phyloP scores from a whole-genome alignment of 208 protist species.

The Trypanosomatidae sp. region DNA sequence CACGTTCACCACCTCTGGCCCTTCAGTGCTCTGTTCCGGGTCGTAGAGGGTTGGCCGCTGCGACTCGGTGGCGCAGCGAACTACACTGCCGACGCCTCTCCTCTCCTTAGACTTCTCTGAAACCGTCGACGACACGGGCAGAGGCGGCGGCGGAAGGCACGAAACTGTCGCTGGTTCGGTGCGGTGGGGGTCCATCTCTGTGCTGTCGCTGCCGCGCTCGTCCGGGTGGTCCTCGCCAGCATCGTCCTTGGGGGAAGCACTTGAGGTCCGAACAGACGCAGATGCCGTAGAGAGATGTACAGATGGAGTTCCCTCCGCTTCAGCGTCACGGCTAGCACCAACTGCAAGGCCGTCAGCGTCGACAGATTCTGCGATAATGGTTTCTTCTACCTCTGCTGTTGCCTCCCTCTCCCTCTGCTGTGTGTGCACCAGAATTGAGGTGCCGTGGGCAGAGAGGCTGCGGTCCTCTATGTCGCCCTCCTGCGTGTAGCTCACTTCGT shows the following conservation, averaged over 20 bases:
- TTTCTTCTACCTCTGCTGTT: not conserved
- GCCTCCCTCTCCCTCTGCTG: not conserved
- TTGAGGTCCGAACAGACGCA: conserved; percentile 1
- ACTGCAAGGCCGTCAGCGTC: not conserved
- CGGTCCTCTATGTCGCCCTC: conserved; percentile 19
- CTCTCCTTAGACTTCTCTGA: not conserved
- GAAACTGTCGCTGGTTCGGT: conserved; percentile 8
- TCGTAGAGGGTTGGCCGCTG: conserved; percentile 4
- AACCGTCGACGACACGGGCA: not conserved
- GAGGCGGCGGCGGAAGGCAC: conserved; percentile 11
- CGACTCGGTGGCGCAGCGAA: not conserved
- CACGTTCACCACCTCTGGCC: conserved; percentile 1
- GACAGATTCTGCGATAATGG: not conserved
- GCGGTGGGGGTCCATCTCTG: conserved; percentile 1
- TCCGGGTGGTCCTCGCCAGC: not conserved
- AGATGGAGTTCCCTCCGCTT: conserved; percentile 5
- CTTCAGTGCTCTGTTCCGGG: not conserved
- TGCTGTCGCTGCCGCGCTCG: not conserved
- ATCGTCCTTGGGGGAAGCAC: conserved; percentile 1
- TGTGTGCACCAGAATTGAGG: not conserved
- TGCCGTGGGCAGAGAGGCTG: conserved; percentile 13
- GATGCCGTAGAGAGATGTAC: conserved; percentile 7
- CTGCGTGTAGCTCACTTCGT: conserved; percentile 23
- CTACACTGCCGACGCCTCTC: not conserved
- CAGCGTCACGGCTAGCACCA: not conserved